Percentiles rank a stretch among this genome's conserved stretches.
phyloP scores from a whole-genome alignment of 768 basidiomycete genomes.

The Dacryopinax primogenitus region DNA sequence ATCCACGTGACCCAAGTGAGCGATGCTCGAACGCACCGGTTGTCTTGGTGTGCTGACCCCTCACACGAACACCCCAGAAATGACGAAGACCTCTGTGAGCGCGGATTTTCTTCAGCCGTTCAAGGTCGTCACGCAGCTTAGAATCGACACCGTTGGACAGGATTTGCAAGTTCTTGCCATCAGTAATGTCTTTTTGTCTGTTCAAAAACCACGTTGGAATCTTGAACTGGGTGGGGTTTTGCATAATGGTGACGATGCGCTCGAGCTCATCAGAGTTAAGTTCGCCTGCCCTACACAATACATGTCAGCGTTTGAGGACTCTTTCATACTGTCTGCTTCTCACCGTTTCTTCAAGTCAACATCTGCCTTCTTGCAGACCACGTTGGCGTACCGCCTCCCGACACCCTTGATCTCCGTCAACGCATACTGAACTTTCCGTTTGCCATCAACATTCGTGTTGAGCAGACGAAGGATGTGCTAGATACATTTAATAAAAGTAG shows the following conservation, averaged over 20 bases:
- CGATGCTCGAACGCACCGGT: slow-evolving; percentile 51
- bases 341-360: slow-evolving; percentile 98
- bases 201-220: slow-evolving; percentile 99
- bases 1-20: no score
- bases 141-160: slow-evolving; percentile 95
- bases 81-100: slow-evolving; percentile 89
- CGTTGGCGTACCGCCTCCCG: slow-evolving; percentile 93
- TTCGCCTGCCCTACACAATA: slow-evolving; percentile 72
- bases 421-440: slow-evolving; percentile 98
- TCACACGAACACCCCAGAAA: slow-evolving; percentile 87
- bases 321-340: slow-evolving; percentile 23
- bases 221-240: slow-evolving; percentile 99
- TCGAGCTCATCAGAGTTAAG: slow-evolving; percentile 99
- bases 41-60: slow-evolving; percentile 99
- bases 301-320: neutral
- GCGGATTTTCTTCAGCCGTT: slow-evolving; percentile 97
- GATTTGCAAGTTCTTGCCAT: slow-evolving; percentile 93
- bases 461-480: slow-evolving; percentile 98
- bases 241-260: slow-evolving; percentile 97
- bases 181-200: slow-evolving; percentile 95
- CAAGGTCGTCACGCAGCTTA: slow-evolving; percentile 94
- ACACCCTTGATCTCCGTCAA: slow-evolving; percentile 99
- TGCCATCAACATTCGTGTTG: slow-evolving; percentile 99
- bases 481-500: slow-evolving; percentile 12
- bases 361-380: slow-evolving; percentile 99